phyloP scores from a whole-genome alignment of 148 eudicot species.

The Rhododendron simsii region DNA sequence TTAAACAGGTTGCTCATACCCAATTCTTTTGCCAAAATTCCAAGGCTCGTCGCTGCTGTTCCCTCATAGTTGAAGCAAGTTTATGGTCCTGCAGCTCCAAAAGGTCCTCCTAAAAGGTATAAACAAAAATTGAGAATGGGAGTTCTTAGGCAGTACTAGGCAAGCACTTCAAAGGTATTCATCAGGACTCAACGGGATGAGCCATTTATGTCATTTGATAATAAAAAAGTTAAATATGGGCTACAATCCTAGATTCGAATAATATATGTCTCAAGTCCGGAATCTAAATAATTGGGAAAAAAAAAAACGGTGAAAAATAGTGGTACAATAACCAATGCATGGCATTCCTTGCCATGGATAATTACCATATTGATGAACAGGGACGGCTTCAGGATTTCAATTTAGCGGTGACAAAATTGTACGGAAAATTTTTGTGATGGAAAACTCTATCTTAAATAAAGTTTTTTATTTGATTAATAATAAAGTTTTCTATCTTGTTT shows the following conservation, averaged over 20 bases:
- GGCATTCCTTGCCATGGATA: background rate
- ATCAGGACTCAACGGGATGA: background rate
- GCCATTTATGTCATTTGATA: background rate
- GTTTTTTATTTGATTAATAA: background rate
- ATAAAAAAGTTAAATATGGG: background rate
- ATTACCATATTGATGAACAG: background rate
- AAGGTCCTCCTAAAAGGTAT: slow-evolving; percentile 72
- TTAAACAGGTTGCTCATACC: slow-evolving; percentile 41
- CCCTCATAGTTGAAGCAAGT: slow-evolving; percentile 62
- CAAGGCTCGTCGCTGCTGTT: slow-evolving; percentile 61
- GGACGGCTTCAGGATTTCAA: background rate
- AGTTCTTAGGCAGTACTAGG: slow-evolving; percentile 2
- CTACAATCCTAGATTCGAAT: background rate
- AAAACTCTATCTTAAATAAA: background rate
- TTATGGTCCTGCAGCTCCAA: slow-evolving; percentile 75
- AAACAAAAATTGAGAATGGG: slow-evolving; percentile 7
- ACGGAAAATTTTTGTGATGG: background rate
- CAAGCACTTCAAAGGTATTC: background rate
- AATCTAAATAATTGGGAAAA: background rate
- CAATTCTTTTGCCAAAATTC: slow-evolving; percentile 99
- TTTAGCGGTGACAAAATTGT: background rate
- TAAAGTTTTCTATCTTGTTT: background rate
- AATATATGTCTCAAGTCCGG: background rate
- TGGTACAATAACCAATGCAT: background rate
- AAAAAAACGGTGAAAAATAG: background rate